Percentiles rank a stretch among this genome's conserved stretches.
Evolutionary conservation across 495 filamentous ascomycete species (phyloP).

Genomic region (Penicillium herquei): DNA sequence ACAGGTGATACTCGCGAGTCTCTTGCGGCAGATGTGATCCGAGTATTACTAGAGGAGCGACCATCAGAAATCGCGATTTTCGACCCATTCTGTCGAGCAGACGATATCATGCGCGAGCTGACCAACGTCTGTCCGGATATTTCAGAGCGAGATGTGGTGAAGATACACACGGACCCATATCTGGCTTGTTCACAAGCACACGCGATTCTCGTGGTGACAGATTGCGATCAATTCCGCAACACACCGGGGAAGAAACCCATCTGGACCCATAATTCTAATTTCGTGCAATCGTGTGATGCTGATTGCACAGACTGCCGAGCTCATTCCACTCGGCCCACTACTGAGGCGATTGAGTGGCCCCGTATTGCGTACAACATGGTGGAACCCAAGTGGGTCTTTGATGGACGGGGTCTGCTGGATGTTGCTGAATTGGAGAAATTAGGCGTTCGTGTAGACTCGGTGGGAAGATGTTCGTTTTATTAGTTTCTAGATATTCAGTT

Average conservation of each 20-base stretch:
- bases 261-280: constrained; percentile 15
- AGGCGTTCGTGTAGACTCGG: constrained; percentile 44
- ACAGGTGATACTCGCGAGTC: constrained; percentile 77
- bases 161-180: constrained; percentile 35
- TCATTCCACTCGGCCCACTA: constrained; percentile 11
- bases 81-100: constrained; percentile 62
- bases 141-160: constrained; percentile 17
- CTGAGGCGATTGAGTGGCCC: constrained; percentile 51
- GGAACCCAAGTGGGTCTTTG: constrained; percentile 69
- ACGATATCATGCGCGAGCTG: constrained; percentile 45
- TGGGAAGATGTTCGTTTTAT: constrained; percentile 19
- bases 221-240: constrained; percentile 34
- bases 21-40: constrained; percentile 66
- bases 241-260: constrained; percentile 18
- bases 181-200: constrained; percentile 37
- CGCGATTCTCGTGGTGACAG: constrained; percentile 38
- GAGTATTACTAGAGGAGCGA: constrained; percentile 59
- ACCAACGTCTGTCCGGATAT: constrained; percentile 6
- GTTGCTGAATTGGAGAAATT: constrained; percentile 51
- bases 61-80: constrained; percentile 68
- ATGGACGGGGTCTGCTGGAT: constrained; percentile 65
- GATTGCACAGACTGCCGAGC: constrained; percentile 25
- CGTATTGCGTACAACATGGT: constrained; percentile 55
- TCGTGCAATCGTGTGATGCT: constrained; percentile 10
- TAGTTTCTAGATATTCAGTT: neutral